Evolutionary conservation across 2,329 filamentous ascomycete species (phyloP).

Genomic region (Colletotrichum melonis): DNA sequence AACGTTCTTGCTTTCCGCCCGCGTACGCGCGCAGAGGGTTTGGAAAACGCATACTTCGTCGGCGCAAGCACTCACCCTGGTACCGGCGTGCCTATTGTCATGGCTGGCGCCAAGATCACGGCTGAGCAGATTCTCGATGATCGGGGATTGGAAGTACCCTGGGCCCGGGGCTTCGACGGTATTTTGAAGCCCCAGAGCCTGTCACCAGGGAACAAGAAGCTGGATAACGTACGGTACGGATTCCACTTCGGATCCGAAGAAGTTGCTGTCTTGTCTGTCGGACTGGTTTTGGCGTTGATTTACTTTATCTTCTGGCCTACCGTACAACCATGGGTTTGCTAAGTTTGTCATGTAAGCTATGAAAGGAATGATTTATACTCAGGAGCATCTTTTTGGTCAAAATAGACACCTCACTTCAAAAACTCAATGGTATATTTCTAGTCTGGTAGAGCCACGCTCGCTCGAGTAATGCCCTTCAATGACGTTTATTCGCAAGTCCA

Average conservation of each 20-base stretch:
- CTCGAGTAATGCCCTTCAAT: too few species aligned
- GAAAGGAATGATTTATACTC: background rate
- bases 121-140: constrained; percentile 56
- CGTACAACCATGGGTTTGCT: constrained; percentile 1
- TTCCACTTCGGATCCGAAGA: constrained; percentile 37
- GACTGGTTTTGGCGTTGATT: background rate
- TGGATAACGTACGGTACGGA: constrained; percentile 26
- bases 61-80: constrained; percentile 82
- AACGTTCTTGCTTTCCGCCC: constrained; percentile 77
- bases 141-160: constrained; percentile 43
- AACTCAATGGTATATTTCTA: background rate
- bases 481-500: too few species aligned
- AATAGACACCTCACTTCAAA: background rate
- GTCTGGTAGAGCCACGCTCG: too few species aligned
- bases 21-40: constrained; percentile 61
- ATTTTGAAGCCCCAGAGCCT: constrained; percentile 25
- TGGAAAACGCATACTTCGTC: constrained; percentile 74
- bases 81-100: constrained; percentile 79
- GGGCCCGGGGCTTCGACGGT: constrained; percentile 37
- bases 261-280: constrained; percentile 18
- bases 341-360: too few species aligned
- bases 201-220: constrained; percentile 9
- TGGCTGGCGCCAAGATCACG: constrained; percentile 75
- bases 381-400: background rate
- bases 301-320: constrained; percentile 18